These are phyloP conservation scores for Ogataea populi-albae DNA, from an alignment of 805 yeast genomes.

Conservation along the genomic window DNA sequence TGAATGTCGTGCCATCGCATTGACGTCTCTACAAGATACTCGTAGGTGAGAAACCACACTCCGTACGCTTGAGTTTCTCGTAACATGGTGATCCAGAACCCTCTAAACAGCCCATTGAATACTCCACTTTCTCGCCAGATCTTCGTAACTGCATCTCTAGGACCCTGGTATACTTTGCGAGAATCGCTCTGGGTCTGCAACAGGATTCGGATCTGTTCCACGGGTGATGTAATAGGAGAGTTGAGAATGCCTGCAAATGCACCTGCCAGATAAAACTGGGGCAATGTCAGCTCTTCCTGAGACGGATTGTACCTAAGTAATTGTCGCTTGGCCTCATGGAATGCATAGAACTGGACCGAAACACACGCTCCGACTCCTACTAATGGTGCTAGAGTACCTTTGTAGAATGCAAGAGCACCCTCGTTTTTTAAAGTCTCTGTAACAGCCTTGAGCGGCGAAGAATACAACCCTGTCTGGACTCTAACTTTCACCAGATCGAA, in stretches of 20 bases:
- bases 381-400: conserved; percentile 69
- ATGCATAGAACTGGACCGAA: conserved; percentile 67
- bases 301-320: conserved; percentile 32
- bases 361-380: conserved; percentile 70
- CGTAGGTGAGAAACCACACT: conserved; percentile 69
- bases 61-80: conserved; percentile 75
- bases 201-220: conserved; percentile 62
- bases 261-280: conserved; percentile 60
- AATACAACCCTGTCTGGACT: conserved; percentile 65
- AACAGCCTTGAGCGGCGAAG: conserved; percentile 49
- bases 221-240: conserved; percentile 60
- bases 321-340: conserved; percentile 66
- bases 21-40: conserved; percentile 45
- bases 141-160: conserved; percentile 40
- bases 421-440: conserved; percentile 54
- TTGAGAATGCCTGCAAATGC: conserved; percentile 67
- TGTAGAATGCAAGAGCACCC: conserved; percentile 60
- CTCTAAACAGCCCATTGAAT: conserved; percentile 50
- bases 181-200: conserved; percentile 51
- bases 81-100: conserved; percentile 48
- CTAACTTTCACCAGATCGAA: conserved; percentile 70
- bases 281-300: conserved; percentile 40
- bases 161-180: conserved; percentile 37
- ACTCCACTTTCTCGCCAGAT: conserved; percentile 44
- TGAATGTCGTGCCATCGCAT: conserved; percentile 33